A percentile compares a stretch with the other conserved stretches of the same genome.
Conservation (phyloP, 805 yeast species). For the Candida orba region DNA sequence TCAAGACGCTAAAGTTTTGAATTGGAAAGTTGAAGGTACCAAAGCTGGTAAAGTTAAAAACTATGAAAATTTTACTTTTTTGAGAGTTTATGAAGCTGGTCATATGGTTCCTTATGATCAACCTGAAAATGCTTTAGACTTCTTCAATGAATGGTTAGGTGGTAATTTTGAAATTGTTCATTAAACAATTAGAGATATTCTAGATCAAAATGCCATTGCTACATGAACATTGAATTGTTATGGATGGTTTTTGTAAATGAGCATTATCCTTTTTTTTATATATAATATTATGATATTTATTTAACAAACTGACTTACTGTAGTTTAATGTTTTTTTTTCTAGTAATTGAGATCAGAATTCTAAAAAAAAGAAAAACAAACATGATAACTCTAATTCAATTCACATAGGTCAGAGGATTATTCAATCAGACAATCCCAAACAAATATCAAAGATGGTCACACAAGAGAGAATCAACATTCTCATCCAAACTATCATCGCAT, state of each 20-base stretch:
- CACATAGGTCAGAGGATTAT: too few species aligned
- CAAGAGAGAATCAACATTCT: slow-evolving; percentile 17
- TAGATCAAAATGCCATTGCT: too few species aligned
- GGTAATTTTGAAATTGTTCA: slow-evolving; percentile 44
- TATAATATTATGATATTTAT: not conserved
- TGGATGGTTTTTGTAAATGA: too few species aligned
- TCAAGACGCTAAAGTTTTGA: slow-evolving; percentile 34
- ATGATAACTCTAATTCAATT: too few species aligned
- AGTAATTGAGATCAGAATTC: too few species aligned
- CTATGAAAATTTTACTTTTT: slow-evolving; percentile 65
- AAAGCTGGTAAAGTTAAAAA: slow-evolving; percentile 65
- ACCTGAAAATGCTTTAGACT: slow-evolving; percentile 67
- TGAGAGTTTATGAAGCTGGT: slow-evolving; percentile 84
- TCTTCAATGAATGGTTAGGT: slow-evolving; percentile 79
- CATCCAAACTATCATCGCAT: slow-evolving; percentile 23
- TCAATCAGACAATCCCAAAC: too few species aligned
- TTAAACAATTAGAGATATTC: too few species aligned
- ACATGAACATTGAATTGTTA: not conserved
- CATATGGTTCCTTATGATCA: slow-evolving; percentile 95
- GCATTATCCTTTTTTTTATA: not conserved
- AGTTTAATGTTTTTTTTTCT: too few species aligned
- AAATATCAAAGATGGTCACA: slow-evolving; percentile 7
- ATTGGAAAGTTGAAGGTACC: slow-evolving; percentile 43
- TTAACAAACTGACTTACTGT: not conserved
- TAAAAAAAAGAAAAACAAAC: too few species aligned